Conservation (phyloP, 2,329 filamentous ascomycete genomes). For the Rasamsonia emersonii region DNA sequence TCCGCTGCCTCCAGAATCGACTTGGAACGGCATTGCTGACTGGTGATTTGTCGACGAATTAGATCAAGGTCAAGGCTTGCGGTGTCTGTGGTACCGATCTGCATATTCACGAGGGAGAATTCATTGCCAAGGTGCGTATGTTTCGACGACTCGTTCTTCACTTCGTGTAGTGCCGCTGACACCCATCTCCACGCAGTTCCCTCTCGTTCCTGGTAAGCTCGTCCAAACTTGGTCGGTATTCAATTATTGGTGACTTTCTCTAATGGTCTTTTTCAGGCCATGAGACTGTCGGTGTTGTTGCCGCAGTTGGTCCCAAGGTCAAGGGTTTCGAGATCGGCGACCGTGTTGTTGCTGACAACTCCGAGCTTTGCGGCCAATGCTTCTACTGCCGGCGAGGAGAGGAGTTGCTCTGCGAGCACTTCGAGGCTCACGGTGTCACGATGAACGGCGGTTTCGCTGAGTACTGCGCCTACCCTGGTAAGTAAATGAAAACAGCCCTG, state of each 20-base stretch:
- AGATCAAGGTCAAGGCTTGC: slow-evolving; percentile 59
- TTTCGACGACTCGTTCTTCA: neutral
- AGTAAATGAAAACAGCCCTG: slow-evolving; percentile 1
- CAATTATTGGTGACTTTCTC: slow-evolving; percentile 4
- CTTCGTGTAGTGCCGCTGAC: neutral
- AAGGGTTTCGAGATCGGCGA: slow-evolving; percentile 54
- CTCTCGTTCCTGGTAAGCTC: slow-evolving; percentile 49
- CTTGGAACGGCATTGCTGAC: too few species aligned
- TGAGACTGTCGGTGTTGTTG: slow-evolving; percentile 59
- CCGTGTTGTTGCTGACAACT: slow-evolving; percentile 50
- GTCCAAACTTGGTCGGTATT: slow-evolving; percentile 1
- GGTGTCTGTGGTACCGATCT: slow-evolving; percentile 53
- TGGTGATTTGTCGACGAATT: slow-evolving; percentile 14
- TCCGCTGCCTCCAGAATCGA: too few species aligned
- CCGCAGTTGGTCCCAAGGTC: slow-evolving; percentile 50
- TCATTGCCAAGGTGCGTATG: slow-evolving; percentile 43
- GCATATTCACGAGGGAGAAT: slow-evolving; percentile 57
- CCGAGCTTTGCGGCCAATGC: slow-evolving; percentile 59
- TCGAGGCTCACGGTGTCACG: slow-evolving; percentile 51
- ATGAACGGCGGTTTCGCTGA: slow-evolving; percentile 66
- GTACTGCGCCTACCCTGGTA: slow-evolving; percentile 49
- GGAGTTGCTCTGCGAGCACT: slow-evolving; percentile 60
- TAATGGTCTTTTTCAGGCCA: slow-evolving; percentile 39
- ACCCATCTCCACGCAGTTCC: slow-evolving; percentile 40
- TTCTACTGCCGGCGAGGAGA: slow-evolving; percentile 65